A percentile compares a stretch with the other conserved stretches of the same genome.
phyloP scores from a whole-genome alignment of 805 yeast species.

The Lipomyces spencermartinsiae region DNA sequence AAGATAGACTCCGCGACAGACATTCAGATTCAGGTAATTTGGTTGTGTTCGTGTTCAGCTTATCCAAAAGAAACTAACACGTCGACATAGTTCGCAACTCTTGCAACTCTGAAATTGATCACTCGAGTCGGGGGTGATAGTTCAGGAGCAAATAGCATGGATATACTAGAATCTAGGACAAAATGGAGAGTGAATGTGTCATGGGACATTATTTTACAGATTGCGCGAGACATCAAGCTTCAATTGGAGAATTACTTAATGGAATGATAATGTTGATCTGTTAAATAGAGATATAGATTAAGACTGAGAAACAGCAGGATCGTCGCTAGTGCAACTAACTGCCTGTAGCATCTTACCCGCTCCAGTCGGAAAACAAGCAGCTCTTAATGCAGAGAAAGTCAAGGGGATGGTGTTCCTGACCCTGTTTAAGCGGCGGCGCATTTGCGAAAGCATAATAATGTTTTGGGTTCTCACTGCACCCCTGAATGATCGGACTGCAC shows the following conservation, averaged over 20 bases:
- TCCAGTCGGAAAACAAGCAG: too few relatives aligned
- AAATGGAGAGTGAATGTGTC: conserved; percentile 81
- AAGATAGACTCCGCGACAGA: conserved; percentile 43
- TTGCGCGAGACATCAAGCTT: conserved; percentile 69
- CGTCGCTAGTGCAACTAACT: too few relatives aligned
- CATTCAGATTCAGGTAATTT: conserved; percentile 43
- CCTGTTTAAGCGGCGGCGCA: too few relatives aligned
- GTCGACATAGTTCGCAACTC: conserved; percentile 62
- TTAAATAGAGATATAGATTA: background rate
- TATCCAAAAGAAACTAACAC: conserved; percentile 41
- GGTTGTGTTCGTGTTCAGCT: background rate
- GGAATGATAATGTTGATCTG: conserved; percentile 42
- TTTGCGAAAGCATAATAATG: too few relatives aligned
- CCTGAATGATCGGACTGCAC: too few relatives aligned
- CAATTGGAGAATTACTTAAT: conserved; percentile 67
- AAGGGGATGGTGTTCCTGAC: too few relatives aligned
- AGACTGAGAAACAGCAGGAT: too few relatives aligned
- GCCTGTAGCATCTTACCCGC: too few relatives aligned
- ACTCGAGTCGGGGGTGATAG: conserved; percentile 45
- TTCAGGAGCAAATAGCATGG: conserved; percentile 41
- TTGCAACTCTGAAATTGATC: conserved; percentile 60
- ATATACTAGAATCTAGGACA: conserved; percentile 67
- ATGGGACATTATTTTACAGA: conserved; percentile 65
- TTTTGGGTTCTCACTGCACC: too few relatives aligned
- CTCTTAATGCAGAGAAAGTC: too few relatives aligned